Evolutionary conservation across 148 eudicot species (phyloP).

Genomic region (Rhododendron molle): DNA sequence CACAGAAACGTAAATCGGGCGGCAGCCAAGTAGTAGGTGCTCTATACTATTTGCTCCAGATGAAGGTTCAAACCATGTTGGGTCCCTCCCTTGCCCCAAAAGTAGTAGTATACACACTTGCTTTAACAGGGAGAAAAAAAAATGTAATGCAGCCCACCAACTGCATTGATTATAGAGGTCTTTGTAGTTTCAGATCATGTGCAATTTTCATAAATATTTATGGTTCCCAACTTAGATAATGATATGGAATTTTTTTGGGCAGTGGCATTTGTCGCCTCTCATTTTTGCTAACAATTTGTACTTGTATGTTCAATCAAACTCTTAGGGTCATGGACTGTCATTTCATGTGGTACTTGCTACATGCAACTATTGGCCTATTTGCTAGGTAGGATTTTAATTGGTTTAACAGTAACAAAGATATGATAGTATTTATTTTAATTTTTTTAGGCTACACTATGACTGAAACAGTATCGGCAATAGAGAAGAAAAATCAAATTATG

Average conservation of each 20-base stretch:
- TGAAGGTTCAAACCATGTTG: neutral
- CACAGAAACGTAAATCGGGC: too few relatives aligned
- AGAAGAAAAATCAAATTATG: neutral
- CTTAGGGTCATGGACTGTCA: neutral
- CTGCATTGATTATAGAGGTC: neutral
- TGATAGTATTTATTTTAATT: too few relatives aligned
- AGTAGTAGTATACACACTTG: too few relatives aligned
- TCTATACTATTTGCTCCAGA: neutral
- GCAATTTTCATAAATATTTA: neutral
- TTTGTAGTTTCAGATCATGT: neutral
- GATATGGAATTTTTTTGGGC: neutral
- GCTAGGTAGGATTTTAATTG: too few relatives aligned
- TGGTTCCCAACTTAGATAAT: constrained; percentile 7
- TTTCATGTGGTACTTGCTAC: neutral
- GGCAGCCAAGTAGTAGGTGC: neutral
- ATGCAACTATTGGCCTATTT: neutral
- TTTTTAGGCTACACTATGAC: neutral
- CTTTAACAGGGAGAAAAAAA: neutral
- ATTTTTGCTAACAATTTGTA: neutral
- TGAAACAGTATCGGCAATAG: neutral
- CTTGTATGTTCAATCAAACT: neutral
- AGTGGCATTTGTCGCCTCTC: neutral
- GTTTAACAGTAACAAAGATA: too few relatives aligned
- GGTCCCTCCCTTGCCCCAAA: too few relatives aligned
- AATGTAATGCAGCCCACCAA: neutral